Evolutionary conservation across 208 protist species (phyloP), one percentile per base, ranked within the genome.

Genomic region (Angomonas ambiguus): DNA sequence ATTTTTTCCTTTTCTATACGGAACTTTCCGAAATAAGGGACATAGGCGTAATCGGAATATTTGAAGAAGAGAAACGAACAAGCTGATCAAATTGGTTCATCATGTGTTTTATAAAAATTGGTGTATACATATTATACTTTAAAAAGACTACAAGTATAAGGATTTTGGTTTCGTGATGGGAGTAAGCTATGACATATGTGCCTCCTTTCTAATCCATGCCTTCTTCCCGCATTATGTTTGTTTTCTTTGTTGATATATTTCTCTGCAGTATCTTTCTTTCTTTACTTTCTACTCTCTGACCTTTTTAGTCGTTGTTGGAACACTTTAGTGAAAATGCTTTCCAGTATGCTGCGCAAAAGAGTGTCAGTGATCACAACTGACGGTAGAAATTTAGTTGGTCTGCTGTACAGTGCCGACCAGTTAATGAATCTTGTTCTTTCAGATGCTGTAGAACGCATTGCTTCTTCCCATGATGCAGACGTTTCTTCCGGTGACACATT

Each of bases 291-390:
- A n/a, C n/a, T n/a, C n/a, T n/a, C n/a, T n/a, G n/a, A n/a, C n/a
- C n/a, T n/a, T n/a, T n/a, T n/a, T n/a, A n/a, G n/a, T n/a, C n/a
- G n/a, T n/a, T n/a, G n/a, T n/a, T n/a, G n/a, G n/a, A n/a, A n/a
- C n/a, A 45, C 16, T 45, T 45, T 8, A 45, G 16, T n/a, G 11
- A 16, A 45, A 45, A 94, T 94, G 88, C 69, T 92, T 41, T 67
- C 83, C 0, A 67, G 65, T 22, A 88, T 89, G 32, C 68, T 95
- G 22, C 65, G 82, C 41, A 80, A 88, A 68, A 77, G 88, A 6
- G 86, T 95, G 51, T 89, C 80, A 2, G 88, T 95, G 4, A 65
- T 95, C 22, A 95, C 88, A 1, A 71, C 66, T 5, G 88, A 95
- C 59, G 88, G 88, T 6, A 83, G 88, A 25, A 80, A 87, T 65